Evolutionary conservation across 441 rosid species (phyloP), one percentile per base, ranked within the genome.

Genomic region (Croton setiger): DNA sequence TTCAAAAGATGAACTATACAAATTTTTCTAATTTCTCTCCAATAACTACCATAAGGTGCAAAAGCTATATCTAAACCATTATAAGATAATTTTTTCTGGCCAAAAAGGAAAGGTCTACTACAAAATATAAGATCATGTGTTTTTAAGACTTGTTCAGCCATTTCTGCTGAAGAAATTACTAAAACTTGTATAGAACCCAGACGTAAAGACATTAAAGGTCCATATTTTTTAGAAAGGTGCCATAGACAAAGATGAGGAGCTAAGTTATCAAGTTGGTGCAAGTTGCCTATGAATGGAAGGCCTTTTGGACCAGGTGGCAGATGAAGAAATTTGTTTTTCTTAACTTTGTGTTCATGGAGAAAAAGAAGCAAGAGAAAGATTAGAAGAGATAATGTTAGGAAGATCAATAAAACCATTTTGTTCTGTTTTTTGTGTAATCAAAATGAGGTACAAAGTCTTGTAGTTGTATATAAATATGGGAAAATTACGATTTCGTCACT

Each of bases 191-290:
- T 71, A n/a, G 51, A 70, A 54, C 83, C 87, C 3, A 78, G 65
- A 9, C 62, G 72, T 35, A 81, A 56, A 23, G 73, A 83, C 75
- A 82, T 67, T 49, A 86, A 74, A 3, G 87, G 84, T 4, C 88
- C 91, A 47, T 78, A 74, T 0, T 41, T 59, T 49, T 72, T 53
- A 1, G 86, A 77, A 52, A 86, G 59, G 45, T 61, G 60, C 71
- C 68, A 65, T 1, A 68, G 7, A 17, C 23, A 57, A 3, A 4
- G 18, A 12, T 67, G 85, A 33, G 41, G 51, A 23, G 69, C 9
- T 2, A 74, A 48, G 54, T 18, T 27, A 66, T 72, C 63, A 37
- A 83, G 41, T 44, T 77, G 83, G 53, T 61, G 74, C 31, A 83
- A 63, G 70, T 79, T 81, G 0, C 85, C 81, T 5, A 81, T 37